These are phyloP conservation scores for Colletotrichum camelliae DNA, from an alignment of 2,329 filamentous ascomycete genomes.

Conservation along the genomic window DNA sequence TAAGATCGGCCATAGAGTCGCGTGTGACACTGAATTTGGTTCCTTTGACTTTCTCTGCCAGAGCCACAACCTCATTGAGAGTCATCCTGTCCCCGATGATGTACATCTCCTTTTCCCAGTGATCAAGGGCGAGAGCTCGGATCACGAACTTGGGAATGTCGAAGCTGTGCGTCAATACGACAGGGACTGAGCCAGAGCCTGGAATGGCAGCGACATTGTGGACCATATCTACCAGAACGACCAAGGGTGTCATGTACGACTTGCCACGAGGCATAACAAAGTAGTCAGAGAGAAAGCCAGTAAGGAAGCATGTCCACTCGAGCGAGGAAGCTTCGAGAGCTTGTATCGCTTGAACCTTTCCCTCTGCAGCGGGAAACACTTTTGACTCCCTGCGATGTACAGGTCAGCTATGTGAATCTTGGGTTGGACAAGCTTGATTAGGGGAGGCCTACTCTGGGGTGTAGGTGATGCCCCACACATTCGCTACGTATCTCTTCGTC, in stretches of 20 bases:
- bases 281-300: slow-evolving; percentile 30
- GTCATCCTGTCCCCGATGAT: slow-evolving; percentile 38
- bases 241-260: slow-evolving; percentile 30
- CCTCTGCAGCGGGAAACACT: slow-evolving; percentile 36
- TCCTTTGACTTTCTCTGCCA: slow-evolving; percentile 42
- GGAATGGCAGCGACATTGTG: background rate
- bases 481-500: slow-evolving; percentile 47
- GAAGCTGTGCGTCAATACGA: background rate
- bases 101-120: slow-evolving; percentile 40
- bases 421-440: background rate
- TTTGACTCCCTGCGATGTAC: slow-evolving; percentile 30
- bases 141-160: slow-evolving; percentile 36
- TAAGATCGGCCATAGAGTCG: slow-evolving; percentile 34
- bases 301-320: slow-evolving; percentile 18
- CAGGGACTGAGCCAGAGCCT: background rate
- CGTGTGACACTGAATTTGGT: slow-evolving; percentile 38
- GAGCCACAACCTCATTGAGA: slow-evolving; percentile 38
- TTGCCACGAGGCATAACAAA: slow-evolving; percentile 27
- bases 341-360: slow-evolving; percentile 38
- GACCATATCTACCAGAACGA: background rate
- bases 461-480: slow-evolving; percentile 38
- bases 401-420: slow-evolving; percentile 3
- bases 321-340: slow-evolving; percentile 47
- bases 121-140: slow-evolving; percentile 36
- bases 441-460: background rate